phyloP scores from a whole-genome alignment of 805 yeast genomes.

The Wickerhamomyces silvicola region DNA sequence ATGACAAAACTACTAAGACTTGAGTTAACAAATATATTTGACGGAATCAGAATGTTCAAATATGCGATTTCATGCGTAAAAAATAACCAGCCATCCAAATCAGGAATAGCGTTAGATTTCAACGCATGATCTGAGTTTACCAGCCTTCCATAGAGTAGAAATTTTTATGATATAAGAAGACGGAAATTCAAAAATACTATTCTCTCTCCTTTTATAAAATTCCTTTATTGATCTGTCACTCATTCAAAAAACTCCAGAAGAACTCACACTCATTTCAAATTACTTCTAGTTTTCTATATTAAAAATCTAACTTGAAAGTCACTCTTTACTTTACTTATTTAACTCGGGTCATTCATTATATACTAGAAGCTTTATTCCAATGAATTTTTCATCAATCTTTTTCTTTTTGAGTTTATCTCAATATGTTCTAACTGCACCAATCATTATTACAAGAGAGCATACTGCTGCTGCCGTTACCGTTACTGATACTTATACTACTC shows the following conservation, averaged over 20 bases:
- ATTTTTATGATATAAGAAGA: too few species aligned
- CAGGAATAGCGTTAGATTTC: neutral
- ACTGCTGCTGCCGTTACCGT: conserved; percentile 50
- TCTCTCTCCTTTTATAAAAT: too few species aligned
- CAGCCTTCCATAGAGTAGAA: too few species aligned
- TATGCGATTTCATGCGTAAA: neutral
- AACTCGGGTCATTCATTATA: neutral
- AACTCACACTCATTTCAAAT: too few species aligned
- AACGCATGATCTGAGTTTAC: neutral
- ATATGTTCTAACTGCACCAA: conserved; percentile 28
- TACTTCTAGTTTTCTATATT: too few species aligned
- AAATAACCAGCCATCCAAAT: conserved; percentile 1
- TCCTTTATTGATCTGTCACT: too few species aligned
- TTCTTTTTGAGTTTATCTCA: conserved; percentile 16
- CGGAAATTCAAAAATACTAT: too few species aligned
- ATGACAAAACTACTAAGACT: too few species aligned
- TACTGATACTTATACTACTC: conserved; percentile 34
- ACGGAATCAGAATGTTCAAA: too few species aligned
- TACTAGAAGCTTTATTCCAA: neutral
- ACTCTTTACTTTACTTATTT: neutral
- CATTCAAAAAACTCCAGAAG: too few species aligned
- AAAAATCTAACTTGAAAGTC: too few species aligned
- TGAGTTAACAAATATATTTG: too few species aligned
- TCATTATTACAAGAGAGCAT: conserved; percentile 44
- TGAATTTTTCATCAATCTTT: conserved; percentile 11